Conservation (phyloP, 1,139 yeast genomes). For the Pichia sp. region DNA sequence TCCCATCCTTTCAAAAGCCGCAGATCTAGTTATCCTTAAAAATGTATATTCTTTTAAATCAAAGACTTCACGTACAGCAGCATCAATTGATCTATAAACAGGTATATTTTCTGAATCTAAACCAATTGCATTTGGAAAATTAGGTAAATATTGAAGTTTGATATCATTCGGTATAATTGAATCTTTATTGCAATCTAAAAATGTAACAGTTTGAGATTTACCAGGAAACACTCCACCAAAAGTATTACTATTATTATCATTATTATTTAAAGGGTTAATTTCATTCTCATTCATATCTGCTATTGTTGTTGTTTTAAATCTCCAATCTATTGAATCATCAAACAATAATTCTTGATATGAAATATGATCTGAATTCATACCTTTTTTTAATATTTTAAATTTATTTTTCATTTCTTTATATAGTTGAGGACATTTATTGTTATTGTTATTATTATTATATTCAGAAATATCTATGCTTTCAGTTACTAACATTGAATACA, state of each 20-base stretch:
- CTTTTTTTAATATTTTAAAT: slow-evolving; percentile 24
- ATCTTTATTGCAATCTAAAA: slow-evolving; percentile 11
- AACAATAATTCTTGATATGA: slow-evolving; percentile 17
- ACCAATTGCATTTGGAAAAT: slow-evolving; percentile 12
- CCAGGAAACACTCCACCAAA: slow-evolving; percentile 14
- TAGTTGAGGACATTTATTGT: slow-evolving; percentile 1
- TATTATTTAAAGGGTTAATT: background rate
- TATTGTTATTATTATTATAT: slow-evolving; percentile 6
- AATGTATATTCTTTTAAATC: slow-evolving; percentile 38
- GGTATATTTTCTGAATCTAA: slow-evolving; percentile 21
- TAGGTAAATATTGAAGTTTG: background rate
- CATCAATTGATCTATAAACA: slow-evolving; percentile 41
- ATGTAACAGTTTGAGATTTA: slow-evolving; percentile 16
- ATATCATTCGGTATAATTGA: too few species aligned
- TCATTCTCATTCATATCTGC: background rate
- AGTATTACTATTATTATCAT: too few species aligned
- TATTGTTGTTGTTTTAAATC: slow-evolving; percentile 19
- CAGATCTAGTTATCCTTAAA: slow-evolving; percentile 48
- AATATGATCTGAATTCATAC: slow-evolving; percentile 19
- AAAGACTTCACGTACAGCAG: slow-evolving; percentile 42
- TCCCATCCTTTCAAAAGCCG: slow-evolving; percentile 46
- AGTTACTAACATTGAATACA: slow-evolving; percentile 42
- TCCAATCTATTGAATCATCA: slow-evolving; percentile 37
- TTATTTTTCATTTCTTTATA: slow-evolving; percentile 3
- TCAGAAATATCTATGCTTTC: slow-evolving; percentile 24